Evolutionary conservation across 2,329 filamentous ascomycete species (phyloP).

Genomic region (Lecanicillium sp.): DNA sequence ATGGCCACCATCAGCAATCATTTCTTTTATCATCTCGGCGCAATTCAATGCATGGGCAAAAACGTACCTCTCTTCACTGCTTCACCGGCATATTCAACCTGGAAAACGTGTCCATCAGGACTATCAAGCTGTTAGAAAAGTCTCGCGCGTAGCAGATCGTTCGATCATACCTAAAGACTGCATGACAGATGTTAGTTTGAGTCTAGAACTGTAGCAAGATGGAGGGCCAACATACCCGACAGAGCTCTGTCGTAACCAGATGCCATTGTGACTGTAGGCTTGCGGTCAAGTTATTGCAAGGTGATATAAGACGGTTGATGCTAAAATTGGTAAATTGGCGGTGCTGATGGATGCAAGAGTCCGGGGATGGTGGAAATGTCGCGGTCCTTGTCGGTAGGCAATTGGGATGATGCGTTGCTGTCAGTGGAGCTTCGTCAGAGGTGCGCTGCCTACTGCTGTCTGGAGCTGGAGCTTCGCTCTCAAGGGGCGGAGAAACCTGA

Average conservation of each 20-base stretch:
- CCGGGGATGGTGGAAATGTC: slow-evolving; percentile 9
- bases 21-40: slow-evolving; percentile 1
- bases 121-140: slow-evolving; percentile 47
- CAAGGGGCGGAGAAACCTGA: slow-evolving; percentile 2
- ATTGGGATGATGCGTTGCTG: slow-evolving; percentile 8
- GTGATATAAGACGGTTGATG: slow-evolving; percentile 2
- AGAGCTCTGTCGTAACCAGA: slow-evolving; percentile 98
- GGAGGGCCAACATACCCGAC: slow-evolving; percentile 64
- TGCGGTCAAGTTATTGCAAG: not conserved
- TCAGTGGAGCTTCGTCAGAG: slow-evolving; percentile 30
- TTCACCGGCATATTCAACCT: slow-evolving; percentile 98
- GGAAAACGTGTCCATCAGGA: slow-evolving; percentile 98
- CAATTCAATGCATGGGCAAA: not conserved
- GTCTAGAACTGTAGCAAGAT: slow-evolving; percentile 19
- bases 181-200: slow-evolving; percentile 35
- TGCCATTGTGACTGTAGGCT: slow-evolving; percentile 48
- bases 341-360: not conserved
- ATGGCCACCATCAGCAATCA: slow-evolving; percentile 12
- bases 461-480: not conserved
- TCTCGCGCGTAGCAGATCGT: slow-evolving; percentile 4
- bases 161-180: slow-evolving; percentile 72
- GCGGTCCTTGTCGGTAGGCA: slow-evolving; percentile 4
- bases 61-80: slow-evolving; percentile 91
- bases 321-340: slow-evolving; percentile 4
- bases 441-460: slow-evolving; percentile 22